These are phyloP conservation scores for Annulohypoxylon stygium DNA, from an alignment of 495 filamentous ascomycete genomes.

Conservation along the genomic window DNA sequence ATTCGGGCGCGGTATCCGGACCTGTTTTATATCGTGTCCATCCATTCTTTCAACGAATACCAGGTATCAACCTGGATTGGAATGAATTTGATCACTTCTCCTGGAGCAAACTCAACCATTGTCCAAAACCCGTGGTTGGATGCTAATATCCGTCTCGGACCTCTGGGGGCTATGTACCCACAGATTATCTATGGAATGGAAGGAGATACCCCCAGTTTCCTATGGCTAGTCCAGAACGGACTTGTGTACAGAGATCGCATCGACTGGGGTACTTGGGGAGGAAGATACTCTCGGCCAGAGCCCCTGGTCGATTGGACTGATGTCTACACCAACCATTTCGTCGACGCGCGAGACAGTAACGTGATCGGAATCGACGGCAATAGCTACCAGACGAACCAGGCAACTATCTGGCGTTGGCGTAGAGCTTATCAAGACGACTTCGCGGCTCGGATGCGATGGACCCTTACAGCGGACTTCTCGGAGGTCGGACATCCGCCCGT, in stretches of 20 bases:
- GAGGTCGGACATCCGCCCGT: slow-evolving; percentile 23
- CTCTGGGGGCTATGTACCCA: slow-evolving; percentile 5
- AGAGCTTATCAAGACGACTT: slow-evolving; percentile 28
- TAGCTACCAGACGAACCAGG: slow-evolving; percentile 13
- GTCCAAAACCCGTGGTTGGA: slow-evolving; percentile 14
- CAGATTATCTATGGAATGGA: slow-evolving; percentile 26
- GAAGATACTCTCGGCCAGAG: slow-evolving; percentile 6
- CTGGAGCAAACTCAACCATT: background rate
- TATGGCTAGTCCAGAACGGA: slow-evolving; percentile 25
- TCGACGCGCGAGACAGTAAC: slow-evolving; percentile 9
- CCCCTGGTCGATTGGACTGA: slow-evolving; percentile 1
- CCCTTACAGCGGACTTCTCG: slow-evolving; percentile 17
- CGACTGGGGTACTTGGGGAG: slow-evolving; percentile 27
- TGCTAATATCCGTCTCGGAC: slow-evolving; percentile 9
- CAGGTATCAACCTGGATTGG: slow-evolving; percentile 9
- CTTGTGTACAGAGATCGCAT: slow-evolving; percentile 25
- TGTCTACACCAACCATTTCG: slow-evolving; percentile 7
- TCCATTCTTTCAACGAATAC: background rate
- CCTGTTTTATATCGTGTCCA: slow-evolving; percentile 10
- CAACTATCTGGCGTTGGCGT: slow-evolving; percentile 27
- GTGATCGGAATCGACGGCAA: slow-evolving; percentile 22
- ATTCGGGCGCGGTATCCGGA: slow-evolving; percentile 10
- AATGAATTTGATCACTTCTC: background rate
- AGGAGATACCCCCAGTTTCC: slow-evolving; percentile 25
- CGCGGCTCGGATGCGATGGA: slow-evolving; percentile 29